Evolutionary conservation across 495 filamentous ascomycete genomes (phyloP).

Genomic region (Hypoxylon trugodes): DNA sequence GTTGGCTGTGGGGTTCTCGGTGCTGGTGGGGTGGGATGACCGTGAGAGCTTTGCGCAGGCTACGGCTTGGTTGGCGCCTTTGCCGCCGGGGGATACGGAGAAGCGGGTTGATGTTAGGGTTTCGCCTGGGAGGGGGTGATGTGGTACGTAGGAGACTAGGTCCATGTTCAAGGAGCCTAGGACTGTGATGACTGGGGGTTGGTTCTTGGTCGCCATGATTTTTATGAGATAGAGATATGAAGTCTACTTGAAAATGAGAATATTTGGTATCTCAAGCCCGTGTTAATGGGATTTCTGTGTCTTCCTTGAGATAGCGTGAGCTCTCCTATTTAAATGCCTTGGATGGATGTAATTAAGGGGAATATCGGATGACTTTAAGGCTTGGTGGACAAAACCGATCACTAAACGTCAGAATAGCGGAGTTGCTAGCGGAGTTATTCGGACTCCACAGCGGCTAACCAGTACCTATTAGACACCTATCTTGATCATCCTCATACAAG

Average conservation of each 20-base stretch:
- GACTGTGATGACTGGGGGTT: conserved; percentile 67
- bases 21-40: conserved; percentile 17
- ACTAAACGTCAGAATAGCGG: conserved; percentile 39
- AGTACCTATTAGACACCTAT: not conserved
- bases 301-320: not conserved
- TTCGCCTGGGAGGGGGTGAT: conserved; percentile 83
- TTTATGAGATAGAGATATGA: not conserved
- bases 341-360: not conserved
- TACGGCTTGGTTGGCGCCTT: conserved; percentile 96
- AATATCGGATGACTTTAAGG: not conserved
- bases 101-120: conserved; percentile 85
- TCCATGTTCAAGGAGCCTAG: conserved; percentile 95
- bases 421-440: conserved; percentile 37
- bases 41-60: conserved; percentile 67
- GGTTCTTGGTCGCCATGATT: conserved; percentile 49
- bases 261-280: not conserved
- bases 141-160: conserved; percentile 84
- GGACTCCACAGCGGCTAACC: conserved; percentile 27
- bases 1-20: conserved; percentile 55
- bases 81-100: conserved; percentile 83
- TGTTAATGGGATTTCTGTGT: not conserved
- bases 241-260: not conserved
- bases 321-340: not conserved
- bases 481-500: not conserved
- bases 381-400: conserved; percentile 12